Conservation (phyloP, 2,329 filamentous ascomycete genomes). For the Cercospora zeae-maydis region DNA sequence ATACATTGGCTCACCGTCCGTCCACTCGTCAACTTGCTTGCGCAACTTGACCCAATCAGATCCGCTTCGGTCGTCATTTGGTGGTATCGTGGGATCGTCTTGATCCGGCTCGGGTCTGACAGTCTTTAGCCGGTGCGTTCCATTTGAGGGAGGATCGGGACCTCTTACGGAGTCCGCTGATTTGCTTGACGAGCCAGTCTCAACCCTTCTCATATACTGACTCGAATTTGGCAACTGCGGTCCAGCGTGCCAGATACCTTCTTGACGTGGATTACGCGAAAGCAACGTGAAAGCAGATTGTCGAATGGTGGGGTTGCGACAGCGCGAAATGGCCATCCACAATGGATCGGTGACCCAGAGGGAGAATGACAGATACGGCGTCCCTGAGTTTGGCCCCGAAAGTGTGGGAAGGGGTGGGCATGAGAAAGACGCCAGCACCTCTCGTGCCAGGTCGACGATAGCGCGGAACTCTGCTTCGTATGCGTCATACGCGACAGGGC, state of each 20-base stretch:
- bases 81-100: conserved; percentile 10
- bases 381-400: conserved; percentile 29
- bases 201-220: conserved; percentile 27
- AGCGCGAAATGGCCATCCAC: conserved; percentile 36
- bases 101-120: conserved; percentile 23
- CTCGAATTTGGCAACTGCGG: conserved; percentile 29
- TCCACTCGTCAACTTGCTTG: conserved; percentile 18
- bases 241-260: conserved; percentile 36
- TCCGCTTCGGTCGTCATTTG: neutral
- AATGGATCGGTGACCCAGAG: conserved; percentile 37
- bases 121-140: conserved; percentile 18
- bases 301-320: conserved; percentile 32
- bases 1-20: conserved; percentile 14
- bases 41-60: conserved; percentile 20
- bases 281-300: conserved; percentile 35
- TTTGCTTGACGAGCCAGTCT: conserved; percentile 18
- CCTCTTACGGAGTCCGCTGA: conserved; percentile 23
- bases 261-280: conserved; percentile 34
- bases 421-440: conserved; percentile 34
- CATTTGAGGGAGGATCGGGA: neutral
- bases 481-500: conserved; percentile 32
- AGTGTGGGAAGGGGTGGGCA: conserved; percentile 34
- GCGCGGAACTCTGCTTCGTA: conserved; percentile 35
- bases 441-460: conserved; percentile 35
- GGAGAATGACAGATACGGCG: conserved; percentile 33